A percentile compares a stretch with the other conserved stretches of the same genome.
These are phyloP conservation scores for Arabidopsis hybrid DNA, from an alignment of 441 rosid genomes.

Conservation along the genomic window DNA sequence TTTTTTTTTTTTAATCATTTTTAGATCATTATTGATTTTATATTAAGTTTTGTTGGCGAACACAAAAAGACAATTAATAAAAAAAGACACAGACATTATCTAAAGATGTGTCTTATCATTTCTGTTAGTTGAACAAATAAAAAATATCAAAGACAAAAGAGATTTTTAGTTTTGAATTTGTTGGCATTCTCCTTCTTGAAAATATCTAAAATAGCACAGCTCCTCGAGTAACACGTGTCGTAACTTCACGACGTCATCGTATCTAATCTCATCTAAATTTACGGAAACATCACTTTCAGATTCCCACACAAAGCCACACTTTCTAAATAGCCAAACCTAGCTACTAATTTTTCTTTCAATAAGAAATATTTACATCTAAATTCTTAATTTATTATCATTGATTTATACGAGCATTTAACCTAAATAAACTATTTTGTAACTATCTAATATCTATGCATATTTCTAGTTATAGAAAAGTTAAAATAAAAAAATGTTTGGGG, in stretches of 20 bases:
- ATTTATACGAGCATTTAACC: too few relatives aligned
- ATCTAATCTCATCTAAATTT: neutral
- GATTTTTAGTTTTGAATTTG: neutral
- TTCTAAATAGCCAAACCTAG: neutral
- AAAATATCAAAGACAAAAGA: neutral
- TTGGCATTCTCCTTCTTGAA: conserved; percentile 12
- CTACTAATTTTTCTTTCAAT: neutral
- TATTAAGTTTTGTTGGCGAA: neutral
- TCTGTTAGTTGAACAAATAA: neutral
- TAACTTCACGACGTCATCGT: neutral
- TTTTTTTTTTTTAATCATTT: conserved; percentile 21
- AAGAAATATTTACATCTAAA: neutral
- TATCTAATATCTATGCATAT: too few relatives aligned
- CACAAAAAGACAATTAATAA: too few relatives aligned
- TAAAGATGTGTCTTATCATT: conserved; percentile 16
- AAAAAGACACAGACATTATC: conserved; percentile 9
- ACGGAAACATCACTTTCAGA: conserved; percentile 20
- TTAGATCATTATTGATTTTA: conserved; percentile 26
- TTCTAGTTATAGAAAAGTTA: too few relatives aligned
- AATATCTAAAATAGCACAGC: conserved; percentile 2
- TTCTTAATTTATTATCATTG: too few relatives aligned
- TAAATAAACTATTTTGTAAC: too few relatives aligned
- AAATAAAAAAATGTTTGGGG: too few relatives aligned
- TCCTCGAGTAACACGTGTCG: conserved; percentile 47
- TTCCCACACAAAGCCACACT: too few relatives aligned